These are phyloP conservation scores for Leccinum variicolor DNA, from an alignment of 768 basidiomycete species.

Conservation along the genomic window DNA sequence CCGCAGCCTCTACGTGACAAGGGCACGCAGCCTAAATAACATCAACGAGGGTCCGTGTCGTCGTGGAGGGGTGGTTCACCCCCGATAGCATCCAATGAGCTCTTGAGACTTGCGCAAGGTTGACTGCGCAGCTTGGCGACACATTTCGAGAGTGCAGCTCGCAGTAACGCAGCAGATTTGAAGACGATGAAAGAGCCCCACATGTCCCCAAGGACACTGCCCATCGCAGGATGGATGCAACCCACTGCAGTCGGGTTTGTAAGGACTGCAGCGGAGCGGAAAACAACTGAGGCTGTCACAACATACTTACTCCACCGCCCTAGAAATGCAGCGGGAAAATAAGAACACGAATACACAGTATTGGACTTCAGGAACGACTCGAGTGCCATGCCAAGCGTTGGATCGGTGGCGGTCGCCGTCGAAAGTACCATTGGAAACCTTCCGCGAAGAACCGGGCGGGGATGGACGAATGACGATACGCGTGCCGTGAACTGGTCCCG, in stretches of 20 bases:
- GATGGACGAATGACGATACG: not conserved
- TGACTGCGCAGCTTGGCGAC: not conserved
- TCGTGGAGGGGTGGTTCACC: not conserved
- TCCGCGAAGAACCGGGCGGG: constrained; percentile 14
- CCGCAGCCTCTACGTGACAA: not conserved
- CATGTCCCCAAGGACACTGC: not conserved
- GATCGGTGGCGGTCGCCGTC: constrained; percentile 1
- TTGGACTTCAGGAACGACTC: not conserved
- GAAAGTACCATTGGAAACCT: constrained; percentile 24
- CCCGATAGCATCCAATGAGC: not conserved
- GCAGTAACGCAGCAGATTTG: not conserved
- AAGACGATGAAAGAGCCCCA: not conserved
- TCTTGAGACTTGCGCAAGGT: not conserved
- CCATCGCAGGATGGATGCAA: not conserved
- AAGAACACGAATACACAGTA: not conserved
- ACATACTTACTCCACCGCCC: not conserved
- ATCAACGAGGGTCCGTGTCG: constrained; percentile 4
- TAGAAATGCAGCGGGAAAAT: not conserved
- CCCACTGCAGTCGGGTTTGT: not conserved
- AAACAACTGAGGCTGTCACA: not conserved
- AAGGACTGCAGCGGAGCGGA: not conserved
- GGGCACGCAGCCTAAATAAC: constrained; percentile 15
- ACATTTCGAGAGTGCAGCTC: not conserved
- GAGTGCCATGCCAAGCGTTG: not conserved
- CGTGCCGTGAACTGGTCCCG: constrained; percentile 2